Base-by-base conservation (phyloP, 2,329 filamentous ascomycete genomes). In the Seiridium cupressi region DNA sequence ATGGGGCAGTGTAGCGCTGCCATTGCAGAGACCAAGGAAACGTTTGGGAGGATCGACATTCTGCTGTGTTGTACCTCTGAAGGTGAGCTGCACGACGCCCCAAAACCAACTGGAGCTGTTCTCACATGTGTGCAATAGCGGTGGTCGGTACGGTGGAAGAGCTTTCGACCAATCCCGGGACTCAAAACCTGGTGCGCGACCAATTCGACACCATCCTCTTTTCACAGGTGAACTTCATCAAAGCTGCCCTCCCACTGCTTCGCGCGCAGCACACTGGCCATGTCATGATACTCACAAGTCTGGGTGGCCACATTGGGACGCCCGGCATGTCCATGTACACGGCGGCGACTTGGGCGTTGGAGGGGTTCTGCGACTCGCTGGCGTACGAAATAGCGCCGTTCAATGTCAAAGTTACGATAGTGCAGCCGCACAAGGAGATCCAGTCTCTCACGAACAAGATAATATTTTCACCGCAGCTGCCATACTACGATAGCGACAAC, bases 191-290 rank as follows among this genome's bases (percentile, higher is more conserved):
- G 18, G 89, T 96, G 42, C 87, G 91, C 62, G 91, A 96, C 70
- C 94, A 97, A 73, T 97, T 98, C 73, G 94, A 98, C 74, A 88
- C 88, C 64, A 92, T 96, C 69, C 98, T 96, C 80, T 98, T 98
- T 74, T 92, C 92, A 1, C 93, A 96, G 60, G 89, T 98, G 73
- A 98, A 98, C 76, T 92, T 96, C 72, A 96, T 98, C 79, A 96
- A 95, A 74, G 91, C 93, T 11, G 83, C 88, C 1, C 81, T 99
- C 31, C 93, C 94, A 1, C 83, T 88, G 58, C 89, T 98, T 74
- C 85, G 95, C 48, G 81, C 83, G 62, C 90, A 93, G 70, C 88
- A 89, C 67, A 93, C 89, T 7, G 95, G 95, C 0, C 95, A 99
- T 74, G 89, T 98, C 64, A 89, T 98, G 63, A 86, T 96, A 59